Conservation (phyloP, 768 basidiomycete species). For the Lactifluus pinguis region DNA sequence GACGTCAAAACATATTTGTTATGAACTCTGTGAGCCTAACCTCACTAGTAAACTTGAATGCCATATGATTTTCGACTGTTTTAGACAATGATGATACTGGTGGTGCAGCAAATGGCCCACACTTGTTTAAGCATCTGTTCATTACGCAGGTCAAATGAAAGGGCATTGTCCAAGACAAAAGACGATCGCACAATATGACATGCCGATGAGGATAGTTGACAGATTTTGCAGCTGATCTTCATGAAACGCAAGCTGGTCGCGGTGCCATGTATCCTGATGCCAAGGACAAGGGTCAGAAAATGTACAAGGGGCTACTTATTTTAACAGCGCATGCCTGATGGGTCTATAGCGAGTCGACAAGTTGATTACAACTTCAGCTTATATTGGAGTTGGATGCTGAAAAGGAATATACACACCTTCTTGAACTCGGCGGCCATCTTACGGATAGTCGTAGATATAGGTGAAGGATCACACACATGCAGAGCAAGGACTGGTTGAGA, state of each 20-base stretch:
- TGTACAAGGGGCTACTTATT: not conserved
- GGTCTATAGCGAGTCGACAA: conserved; percentile 22
- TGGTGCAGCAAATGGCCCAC: too few relatives aligned
- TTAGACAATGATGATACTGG: too few relatives aligned
- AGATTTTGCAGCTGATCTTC: conserved; percentile 85
- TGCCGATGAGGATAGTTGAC: conserved; percentile 83
- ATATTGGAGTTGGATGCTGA: not conserved
- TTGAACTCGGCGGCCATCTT: conserved; percentile 81
- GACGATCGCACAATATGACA: conserved; percentile 63
- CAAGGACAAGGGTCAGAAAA: not conserved
- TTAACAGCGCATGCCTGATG: conserved; percentile 25
- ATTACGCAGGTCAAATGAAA: conserved; percentile 7
- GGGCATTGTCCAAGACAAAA: not conserved
- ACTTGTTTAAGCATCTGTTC: conserved; percentile 20
- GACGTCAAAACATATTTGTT: too few relatives aligned
- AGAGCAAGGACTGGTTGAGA: conserved; percentile 50
- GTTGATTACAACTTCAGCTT: not conserved
- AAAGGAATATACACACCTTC: conserved; percentile 46
- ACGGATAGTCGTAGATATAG: conserved; percentile 84
- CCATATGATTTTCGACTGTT: too few relatives aligned
- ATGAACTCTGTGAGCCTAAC: too few relatives aligned
- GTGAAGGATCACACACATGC: conserved; percentile 79
- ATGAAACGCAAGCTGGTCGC: conserved; percentile 77
- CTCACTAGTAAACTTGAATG: too few relatives aligned
- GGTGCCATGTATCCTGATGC: conserved; percentile 80